Evolutionary conservation across 2,329 filamentous ascomycete species (phyloP).

Genomic region (Exophiala bonariae): DNA sequence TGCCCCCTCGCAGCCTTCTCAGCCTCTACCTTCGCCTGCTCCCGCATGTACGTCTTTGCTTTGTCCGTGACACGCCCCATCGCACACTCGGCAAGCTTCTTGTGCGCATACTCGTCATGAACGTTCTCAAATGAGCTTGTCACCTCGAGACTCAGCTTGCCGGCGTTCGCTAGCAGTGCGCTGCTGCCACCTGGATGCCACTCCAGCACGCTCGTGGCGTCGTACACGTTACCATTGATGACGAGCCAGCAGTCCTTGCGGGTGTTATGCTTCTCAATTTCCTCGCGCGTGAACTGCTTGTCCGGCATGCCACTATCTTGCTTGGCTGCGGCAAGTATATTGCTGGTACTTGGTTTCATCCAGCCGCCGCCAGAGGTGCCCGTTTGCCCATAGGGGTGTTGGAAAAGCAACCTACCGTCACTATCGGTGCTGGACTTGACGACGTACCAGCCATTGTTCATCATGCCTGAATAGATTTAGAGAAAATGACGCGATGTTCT

Average conservation of each 20-base stretch:
- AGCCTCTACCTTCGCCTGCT: slow-evolving; percentile 42
- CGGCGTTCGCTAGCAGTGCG: slow-evolving; percentile 51
- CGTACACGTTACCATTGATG: slow-evolving; percentile 53
- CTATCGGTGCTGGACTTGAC: slow-evolving; percentile 40
- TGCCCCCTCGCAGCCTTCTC: slow-evolving; percentile 36
- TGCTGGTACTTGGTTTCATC: slow-evolving; percentile 52
- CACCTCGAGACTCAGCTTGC: slow-evolving; percentile 50
- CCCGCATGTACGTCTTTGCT: slow-evolving; percentile 47
- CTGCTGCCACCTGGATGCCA: slow-evolving; percentile 38
- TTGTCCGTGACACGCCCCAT: slow-evolving; percentile 53
- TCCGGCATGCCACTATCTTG: slow-evolving; percentile 46
- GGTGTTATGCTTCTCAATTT: slow-evolving; percentile 53
- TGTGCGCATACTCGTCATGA: slow-evolving; percentile 52
- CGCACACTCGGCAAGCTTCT: slow-evolving; percentile 51
- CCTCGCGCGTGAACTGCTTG: slow-evolving; percentile 54
- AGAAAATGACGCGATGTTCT: slow-evolving; percentile 6
- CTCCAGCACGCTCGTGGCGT: slow-evolving; percentile 47
- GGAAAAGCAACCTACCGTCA: slow-evolving; percentile 42
- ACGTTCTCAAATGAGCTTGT: slow-evolving; percentile 52
- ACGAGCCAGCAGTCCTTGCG: slow-evolving; percentile 56
- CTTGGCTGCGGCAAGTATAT: slow-evolving; percentile 46
- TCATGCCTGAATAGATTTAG: too few species aligned
- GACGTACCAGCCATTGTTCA: slow-evolving; percentile 56
- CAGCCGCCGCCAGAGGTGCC: slow-evolving; percentile 50
- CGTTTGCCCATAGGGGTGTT: too few species aligned